These are phyloP conservation scores for Tylopilus orsonianus DNA, from an alignment of 1,284 basidiomycete genomes.

Conservation along the genomic window DNA sequence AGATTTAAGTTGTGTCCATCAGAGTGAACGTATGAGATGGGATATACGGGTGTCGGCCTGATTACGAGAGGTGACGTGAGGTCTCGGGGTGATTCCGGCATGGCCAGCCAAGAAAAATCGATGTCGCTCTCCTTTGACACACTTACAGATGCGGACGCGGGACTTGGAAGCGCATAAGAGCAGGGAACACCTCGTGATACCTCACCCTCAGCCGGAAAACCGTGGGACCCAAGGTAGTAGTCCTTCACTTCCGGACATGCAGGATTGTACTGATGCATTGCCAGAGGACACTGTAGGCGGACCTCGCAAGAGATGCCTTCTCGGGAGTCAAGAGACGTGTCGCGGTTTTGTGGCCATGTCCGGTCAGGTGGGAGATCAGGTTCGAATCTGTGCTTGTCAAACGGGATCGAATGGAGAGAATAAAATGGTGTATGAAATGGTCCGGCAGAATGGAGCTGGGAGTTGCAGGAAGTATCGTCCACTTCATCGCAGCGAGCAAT, in stretches of 20 bases:
- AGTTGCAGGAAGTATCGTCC: conserved; percentile 7
- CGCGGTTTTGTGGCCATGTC: conserved; percentile 23
- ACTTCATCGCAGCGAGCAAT: conserved; percentile 12
- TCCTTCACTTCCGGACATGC: conserved; percentile 11
- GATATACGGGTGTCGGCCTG: conserved; percentile 32
- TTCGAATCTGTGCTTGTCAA: conserved; percentile 18
- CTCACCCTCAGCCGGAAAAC: conserved; percentile 16
- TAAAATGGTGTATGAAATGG: conserved; percentile 16
- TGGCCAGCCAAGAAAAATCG: not conserved
- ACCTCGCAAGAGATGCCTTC: conserved; percentile 13
- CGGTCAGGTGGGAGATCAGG: conserved; percentile 12
- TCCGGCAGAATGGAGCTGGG: conserved; percentile 9
- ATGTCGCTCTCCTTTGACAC: conserved; percentile 1
- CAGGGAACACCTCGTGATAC: conserved; percentile 3
- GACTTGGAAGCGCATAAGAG: conserved; percentile 5
- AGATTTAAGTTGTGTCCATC: not conserved
- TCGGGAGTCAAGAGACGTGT: conserved; percentile 11
- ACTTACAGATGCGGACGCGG: conserved; percentile 1
- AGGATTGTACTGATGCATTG: conserved; percentile 8
- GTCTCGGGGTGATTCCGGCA: conserved; percentile 12
- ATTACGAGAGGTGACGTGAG: conserved; percentile 23
- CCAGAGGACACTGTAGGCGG: conserved; percentile 6
- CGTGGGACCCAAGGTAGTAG: conserved; percentile 5
- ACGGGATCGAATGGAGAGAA: conserved; percentile 13
- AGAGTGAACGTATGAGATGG: conserved; percentile 26